Conservation (phyloP, 257 asterid species). For the Coffea eugenioides region DNA sequence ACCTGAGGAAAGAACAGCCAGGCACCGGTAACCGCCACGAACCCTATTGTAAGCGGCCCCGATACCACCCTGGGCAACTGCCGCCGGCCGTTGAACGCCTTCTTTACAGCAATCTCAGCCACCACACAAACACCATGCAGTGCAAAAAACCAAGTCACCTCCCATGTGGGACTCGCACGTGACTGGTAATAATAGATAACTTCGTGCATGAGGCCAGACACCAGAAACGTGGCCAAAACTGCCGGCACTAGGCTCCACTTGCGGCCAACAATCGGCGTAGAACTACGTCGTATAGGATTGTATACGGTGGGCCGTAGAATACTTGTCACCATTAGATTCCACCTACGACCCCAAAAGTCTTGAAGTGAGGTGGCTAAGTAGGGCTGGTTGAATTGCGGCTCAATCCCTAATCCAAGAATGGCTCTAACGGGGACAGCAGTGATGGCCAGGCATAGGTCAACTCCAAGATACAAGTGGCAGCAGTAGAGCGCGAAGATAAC, state of each 20-base stretch:
- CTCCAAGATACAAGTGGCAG: conserved; percentile 33
- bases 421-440: conserved; percentile 35
- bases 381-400: conserved; percentile 63
- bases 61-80: conserved; percentile 30
- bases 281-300: conserved; percentile 36
- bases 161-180: conserved; percentile 67
- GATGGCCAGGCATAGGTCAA: conserved; percentile 34
- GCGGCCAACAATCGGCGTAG: conserved; percentile 19
- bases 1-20: conserved; percentile 70
- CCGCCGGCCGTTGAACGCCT: conserved; percentile 28
- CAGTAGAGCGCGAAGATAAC: conserved; percentile 12
- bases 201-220: conserved; percentile 78
- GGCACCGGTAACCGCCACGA: conserved; percentile 46
- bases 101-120: conserved; percentile 40
- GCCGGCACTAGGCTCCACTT: conserved; percentile 34
- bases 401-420: conserved; percentile 46
- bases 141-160: conserved; percentile 62
- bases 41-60: conserved; percentile 50
- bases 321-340: conserved; percentile 59
- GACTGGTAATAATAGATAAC: conserved; percentile 39
- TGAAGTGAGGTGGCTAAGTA: conserved; percentile 63
- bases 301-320: conserved; percentile 39
- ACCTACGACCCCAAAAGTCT: conserved; percentile 66
- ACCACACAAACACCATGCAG: conserved; percentile 55
- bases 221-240: conserved; percentile 41